Percentiles rank a stretch among this genome's conserved stretches.
Conservation (phyloP, 805 yeast species). For the Candida cerambycidarum region DNA sequence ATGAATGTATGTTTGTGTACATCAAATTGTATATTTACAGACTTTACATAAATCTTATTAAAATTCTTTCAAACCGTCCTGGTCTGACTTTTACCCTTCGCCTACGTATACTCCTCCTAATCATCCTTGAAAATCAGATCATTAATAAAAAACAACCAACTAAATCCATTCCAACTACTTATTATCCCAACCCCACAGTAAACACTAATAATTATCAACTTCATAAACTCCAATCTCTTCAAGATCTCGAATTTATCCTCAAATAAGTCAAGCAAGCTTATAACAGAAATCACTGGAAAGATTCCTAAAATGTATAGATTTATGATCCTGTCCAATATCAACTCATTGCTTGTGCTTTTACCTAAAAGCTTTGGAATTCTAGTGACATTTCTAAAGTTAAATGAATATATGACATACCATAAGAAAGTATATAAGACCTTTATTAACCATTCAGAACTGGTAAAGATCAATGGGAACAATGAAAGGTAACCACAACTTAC, state of each 20-base stretch:
- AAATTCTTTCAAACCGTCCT: no score
- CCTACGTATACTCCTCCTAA: not conserved
- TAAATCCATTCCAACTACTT: conserved; percentile 82
- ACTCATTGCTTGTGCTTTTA: conserved; percentile 18
- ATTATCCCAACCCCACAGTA: conserved; percentile 86
- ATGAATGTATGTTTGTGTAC: no score
- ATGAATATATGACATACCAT: conserved; percentile 80
- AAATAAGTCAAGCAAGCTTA: conserved; percentile 50
- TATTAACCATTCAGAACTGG: conserved; percentile 75
- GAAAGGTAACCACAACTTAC: conserved; percentile 83
- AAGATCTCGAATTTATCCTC: conserved; percentile 53
- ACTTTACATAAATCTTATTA: not conserved
- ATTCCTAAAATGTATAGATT: conserved; percentile 66
- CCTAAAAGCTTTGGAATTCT: conserved; percentile 46
- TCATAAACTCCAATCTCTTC: conserved; percentile 66
- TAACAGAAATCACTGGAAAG: conserved; percentile 55
- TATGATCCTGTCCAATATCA: conserved; percentile 66
- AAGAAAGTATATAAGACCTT: conserved; percentile 75
- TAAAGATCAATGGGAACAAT: conserved; percentile 80
- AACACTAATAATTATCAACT: conserved; percentile 78
- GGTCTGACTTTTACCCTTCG: no score
- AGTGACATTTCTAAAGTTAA: conserved; percentile 70
- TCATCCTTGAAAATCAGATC: conserved; percentile 47
- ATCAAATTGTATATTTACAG: not conserved
- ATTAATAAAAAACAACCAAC: conserved; percentile 85